Evolutionary conservation across 139 green algal species (phyloP).

Genomic region (Chlamydomonas sp.): DNA sequence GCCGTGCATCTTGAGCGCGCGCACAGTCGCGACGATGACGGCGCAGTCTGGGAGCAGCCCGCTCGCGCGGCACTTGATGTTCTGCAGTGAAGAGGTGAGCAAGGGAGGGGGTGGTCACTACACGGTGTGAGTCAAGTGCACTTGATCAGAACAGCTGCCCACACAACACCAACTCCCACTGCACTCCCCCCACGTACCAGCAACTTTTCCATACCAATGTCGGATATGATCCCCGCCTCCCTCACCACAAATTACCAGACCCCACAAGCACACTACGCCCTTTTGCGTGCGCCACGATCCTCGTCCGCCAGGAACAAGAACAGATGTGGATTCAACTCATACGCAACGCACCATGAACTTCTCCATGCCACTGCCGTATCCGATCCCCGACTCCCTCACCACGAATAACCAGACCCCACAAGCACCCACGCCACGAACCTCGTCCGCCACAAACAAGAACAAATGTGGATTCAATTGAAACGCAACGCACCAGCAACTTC

Average conservation of each 20-base stretch:
- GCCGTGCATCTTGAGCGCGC: slow-evolving; percentile 92
- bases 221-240: neutral
- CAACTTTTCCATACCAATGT: slow-evolving; percentile 6
- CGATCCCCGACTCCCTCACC: slow-evolving; percentile 28
- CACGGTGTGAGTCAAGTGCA: too few species aligned
- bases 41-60: slow-evolving; percentile 57
- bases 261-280: too few species aligned
- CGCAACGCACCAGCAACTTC: slow-evolving; percentile 19
- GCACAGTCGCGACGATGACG: slow-evolving; percentile 91
- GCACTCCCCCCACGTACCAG: too few species aligned
- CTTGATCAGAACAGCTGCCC: slow-evolving; percentile 9
- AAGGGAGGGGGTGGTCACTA: too few species aligned
- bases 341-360: slow-evolving; percentile 53
- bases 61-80: slow-evolving; percentile 88
- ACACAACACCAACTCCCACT: neutral
- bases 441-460: neutral
- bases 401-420: too few species aligned
- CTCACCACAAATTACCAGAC: too few species aligned
- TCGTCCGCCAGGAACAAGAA: neutral
- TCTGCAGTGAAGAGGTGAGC: too few species aligned
- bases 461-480: too few species aligned
- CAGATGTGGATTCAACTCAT: too few species aligned
- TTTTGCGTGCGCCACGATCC: too few species aligned
- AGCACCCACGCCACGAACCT: neutral
- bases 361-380: slow-evolving; percentile 95